Evolutionary conservation across 2,329 filamentous ascomycete species (phyloP).

Genomic region (Chaetomiaceae sp.): DNA sequence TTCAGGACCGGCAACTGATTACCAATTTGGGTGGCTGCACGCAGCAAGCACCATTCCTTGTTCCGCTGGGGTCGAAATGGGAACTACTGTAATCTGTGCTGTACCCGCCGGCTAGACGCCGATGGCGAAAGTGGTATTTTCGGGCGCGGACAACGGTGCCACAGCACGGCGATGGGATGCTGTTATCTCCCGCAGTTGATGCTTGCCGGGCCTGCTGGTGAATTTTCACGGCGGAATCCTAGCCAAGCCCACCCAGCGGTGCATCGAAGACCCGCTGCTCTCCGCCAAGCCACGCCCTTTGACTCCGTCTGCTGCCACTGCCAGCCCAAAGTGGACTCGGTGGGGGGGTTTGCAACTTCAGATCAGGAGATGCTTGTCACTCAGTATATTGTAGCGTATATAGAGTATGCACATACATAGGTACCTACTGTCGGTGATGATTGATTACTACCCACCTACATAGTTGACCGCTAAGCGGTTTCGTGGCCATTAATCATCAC

Average conservation of each 20-base stretch:
- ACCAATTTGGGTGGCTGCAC: conserved; percentile 3
- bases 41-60: neutral
- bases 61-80: too few species aligned
- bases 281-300: neutral
- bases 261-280: neutral
- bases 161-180: neutral
- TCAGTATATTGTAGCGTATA: neutral
- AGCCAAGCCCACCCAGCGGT: neutral
- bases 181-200: conserved; percentile 1
- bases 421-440: neutral
- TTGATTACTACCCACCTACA: too few species aligned
- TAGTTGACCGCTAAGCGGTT: too few species aligned
- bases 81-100: too few species aligned
- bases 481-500: neutral
- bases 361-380: neutral
- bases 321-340: too few species aligned
- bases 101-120: neutral
- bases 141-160: neutral
- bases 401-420: too few species aligned
- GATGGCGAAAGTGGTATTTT: neutral
- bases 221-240: neutral
- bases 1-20: conserved; percentile 1
- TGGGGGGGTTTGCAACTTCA: neutral
- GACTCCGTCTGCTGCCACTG: neutral
- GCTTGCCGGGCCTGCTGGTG: neutral